Conservation (phyloP, 2,329 filamentous ascomycete species). For the Paecilomyces formosus region DNA sequence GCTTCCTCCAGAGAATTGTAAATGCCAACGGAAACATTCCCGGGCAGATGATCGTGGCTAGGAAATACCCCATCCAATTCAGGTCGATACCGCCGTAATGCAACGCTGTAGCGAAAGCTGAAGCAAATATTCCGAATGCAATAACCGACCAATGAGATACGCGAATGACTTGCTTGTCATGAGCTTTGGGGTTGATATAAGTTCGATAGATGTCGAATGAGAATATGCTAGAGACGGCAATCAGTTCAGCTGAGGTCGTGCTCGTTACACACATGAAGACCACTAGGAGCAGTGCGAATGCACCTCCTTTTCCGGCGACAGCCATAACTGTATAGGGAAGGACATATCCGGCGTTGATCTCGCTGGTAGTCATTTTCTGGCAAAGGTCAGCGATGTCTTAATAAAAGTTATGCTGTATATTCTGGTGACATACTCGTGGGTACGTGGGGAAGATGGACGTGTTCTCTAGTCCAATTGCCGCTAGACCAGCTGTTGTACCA, state of each 20-base stretch:
- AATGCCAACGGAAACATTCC: slow-evolving; percentile 5
- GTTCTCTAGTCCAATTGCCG: slow-evolving; percentile 3
- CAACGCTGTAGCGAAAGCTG: slow-evolving; percentile 3
- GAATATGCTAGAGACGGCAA: slow-evolving; percentile 3
- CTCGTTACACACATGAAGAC: slow-evolving; percentile 4
- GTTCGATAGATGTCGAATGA: slow-evolving; percentile 3
- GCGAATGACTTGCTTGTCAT: slow-evolving; percentile 3
- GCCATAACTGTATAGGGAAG: slow-evolving; percentile 5
- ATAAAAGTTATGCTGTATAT: background rate
- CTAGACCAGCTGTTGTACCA: slow-evolving; percentile 3
- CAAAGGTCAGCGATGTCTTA: background rate
- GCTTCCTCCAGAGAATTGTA: slow-evolving; percentile 4
- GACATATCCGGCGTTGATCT: slow-evolving; percentile 5
- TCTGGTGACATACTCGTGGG: background rate
- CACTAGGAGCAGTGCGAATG: slow-evolving; percentile 1
- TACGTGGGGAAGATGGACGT: slow-evolving; percentile 2
- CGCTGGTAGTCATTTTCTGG: slow-evolving; percentile 3
- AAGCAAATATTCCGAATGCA: slow-evolving; percentile 2
- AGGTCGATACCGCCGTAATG: slow-evolving; percentile 5
- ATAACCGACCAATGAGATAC: slow-evolving; percentile 4
- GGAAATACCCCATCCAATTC: slow-evolving; percentile 6
- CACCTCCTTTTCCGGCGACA: slow-evolving; percentile 3
- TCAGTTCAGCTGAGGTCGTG: slow-evolving; percentile 3
- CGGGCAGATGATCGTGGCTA: slow-evolving; percentile 6
- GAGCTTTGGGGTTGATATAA: slow-evolving; percentile 5